Evolutionary conservation across 192 early-diverging fungal genomes (phyloP), one percentile per base, ranked within the genome.

Genomic region (Geranomyces michiganensis): DNA sequence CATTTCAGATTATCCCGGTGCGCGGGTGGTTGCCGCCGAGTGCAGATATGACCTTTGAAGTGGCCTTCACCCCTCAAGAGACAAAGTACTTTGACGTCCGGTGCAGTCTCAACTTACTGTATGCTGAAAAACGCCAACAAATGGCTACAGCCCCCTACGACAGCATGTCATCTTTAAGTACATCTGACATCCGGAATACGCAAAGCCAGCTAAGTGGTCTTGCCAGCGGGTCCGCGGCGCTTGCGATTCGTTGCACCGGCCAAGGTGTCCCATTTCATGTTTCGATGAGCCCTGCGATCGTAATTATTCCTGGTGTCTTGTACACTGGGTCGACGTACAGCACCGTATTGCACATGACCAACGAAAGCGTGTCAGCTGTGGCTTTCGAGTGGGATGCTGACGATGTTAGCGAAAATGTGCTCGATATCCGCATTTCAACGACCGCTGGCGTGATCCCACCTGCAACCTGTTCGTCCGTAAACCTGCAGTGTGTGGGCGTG

Each of bases 351-450:
- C 58, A 46, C 36, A 31, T 85, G 6, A 45, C 68, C 8, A 85
- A 85, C 64, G 10, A 58, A 17, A 81, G 79, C 51, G 74, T 83
- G 17, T 83, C 81, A 0, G 22, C 63, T 7, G 49, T 83, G 8
- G 33, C 79, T 8, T 85, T 60, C 47, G 64, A 75, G 26, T 78
- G 68, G 72, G 31, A 26, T 1, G 15, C 73, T 8, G 68, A 79
- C 26, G 68, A 64, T 24, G 67, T 85, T 12, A 71, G 79, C 55
- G 36, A 56, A 26, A 15, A 30, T 22, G 17, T 73, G 17, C 12
- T 78, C 21, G n/a, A 64, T 17, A 43, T 75, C 27, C n/a, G 17
- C 29, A 44, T 62, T 8, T 45, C 46, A 17, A 22, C 1, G 31
- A 31, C 68, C 4, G 29, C 56, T 30, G 68, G 68, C 4, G 24